Evolutionary conservation across 2,329 filamentous ascomycete species (phyloP).

Genomic region (Chaetomiaceae sp.): DNA sequence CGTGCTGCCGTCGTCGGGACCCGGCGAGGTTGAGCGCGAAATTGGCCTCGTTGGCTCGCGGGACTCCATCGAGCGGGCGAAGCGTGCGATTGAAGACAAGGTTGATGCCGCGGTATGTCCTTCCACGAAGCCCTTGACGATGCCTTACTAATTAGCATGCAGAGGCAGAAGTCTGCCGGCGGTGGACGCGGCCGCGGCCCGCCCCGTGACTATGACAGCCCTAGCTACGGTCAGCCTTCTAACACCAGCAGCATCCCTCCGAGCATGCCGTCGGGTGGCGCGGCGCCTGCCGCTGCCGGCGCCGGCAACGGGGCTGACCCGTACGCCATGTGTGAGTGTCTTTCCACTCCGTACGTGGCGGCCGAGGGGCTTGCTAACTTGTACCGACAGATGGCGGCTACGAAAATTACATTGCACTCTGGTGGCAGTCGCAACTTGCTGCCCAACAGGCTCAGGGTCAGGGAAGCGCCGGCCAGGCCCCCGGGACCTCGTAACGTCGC

Average conservation of each 20-base stretch:
- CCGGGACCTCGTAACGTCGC: constrained; percentile 23
- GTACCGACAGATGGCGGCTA: constrained; percentile 66
- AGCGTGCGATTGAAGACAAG: constrained; percentile 83
- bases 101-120: constrained; percentile 76
- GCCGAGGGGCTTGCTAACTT: constrained; percentile 19
- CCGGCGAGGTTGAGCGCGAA: constrained; percentile 73
- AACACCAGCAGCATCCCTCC: constrained; percentile 40
- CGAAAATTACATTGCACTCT: constrained; percentile 70
- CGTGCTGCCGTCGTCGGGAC: constrained; percentile 72
- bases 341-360: too few relatives aligned
- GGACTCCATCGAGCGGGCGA: constrained; percentile 73
- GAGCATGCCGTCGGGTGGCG: constrained; percentile 34
- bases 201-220: constrained; percentile 50
- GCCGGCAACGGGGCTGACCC: constrained; percentile 47
- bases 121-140: not conserved
- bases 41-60: constrained; percentile 77
- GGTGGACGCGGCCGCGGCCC: constrained; percentile 38
- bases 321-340: constrained; percentile 66
- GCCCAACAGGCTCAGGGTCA: constrained; percentile 27
- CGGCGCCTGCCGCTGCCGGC: constrained; percentile 37
- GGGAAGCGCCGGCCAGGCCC: constrained; percentile 19
- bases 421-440: constrained; percentile 61
- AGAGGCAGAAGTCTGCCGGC: constrained; percentile 50
- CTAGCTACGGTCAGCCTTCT: constrained; percentile 42
- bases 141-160: constrained; percentile 8